Evolutionary conservation across 2,329 filamentous ascomycete genomes (phyloP).

Genomic region (Dryadomyces quercus-mongolicae): DNA sequence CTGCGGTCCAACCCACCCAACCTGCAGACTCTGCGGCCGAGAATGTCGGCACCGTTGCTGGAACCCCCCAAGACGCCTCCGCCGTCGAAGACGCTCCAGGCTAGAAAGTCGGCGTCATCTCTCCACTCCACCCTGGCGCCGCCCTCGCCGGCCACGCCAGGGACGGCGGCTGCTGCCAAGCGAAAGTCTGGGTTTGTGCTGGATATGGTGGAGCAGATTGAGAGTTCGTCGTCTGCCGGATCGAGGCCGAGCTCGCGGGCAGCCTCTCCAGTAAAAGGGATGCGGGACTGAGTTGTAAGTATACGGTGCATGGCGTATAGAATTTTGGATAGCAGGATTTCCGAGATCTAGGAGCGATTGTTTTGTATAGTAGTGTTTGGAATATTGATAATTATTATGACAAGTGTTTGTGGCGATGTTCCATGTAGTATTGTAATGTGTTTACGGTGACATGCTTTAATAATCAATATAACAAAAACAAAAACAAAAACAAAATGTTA

Average conservation of each 20-base stretch:
- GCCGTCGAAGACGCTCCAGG: neutral
- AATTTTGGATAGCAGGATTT: neutral
- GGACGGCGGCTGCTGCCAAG: neutral
- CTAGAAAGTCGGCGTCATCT: neutral
- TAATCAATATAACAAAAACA: too few relatives aligned
- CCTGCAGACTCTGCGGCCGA: neutral
- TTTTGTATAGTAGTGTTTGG: too few relatives aligned
- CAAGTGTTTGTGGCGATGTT: too few relatives aligned
- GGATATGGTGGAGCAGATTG: conserved; percentile 44
- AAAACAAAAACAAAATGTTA: too few relatives aligned
- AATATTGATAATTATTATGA: too few relatives aligned
- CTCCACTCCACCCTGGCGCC: neutral
- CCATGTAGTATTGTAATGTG: too few relatives aligned
- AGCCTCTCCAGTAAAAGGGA: neutral
- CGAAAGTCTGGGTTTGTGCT: conserved; percentile 24
- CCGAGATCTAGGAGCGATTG: too few relatives aligned
- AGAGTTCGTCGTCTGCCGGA: conserved; percentile 17
- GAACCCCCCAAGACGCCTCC: neutral
- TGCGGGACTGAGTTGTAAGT: neutral
- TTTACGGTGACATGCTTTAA: too few relatives aligned
- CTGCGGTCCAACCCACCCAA: neutral
- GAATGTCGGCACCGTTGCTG: neutral
- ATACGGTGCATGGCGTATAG: neutral
- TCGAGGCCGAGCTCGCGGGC: neutral
- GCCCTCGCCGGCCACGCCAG: too few relatives aligned